Percentiles rank a stretch among this genome's conserved stretches.
These are phyloP conservation scores for Candida piceae DNA, from an alignment of 805 yeast genomes.

Conservation along the genomic window DNA sequence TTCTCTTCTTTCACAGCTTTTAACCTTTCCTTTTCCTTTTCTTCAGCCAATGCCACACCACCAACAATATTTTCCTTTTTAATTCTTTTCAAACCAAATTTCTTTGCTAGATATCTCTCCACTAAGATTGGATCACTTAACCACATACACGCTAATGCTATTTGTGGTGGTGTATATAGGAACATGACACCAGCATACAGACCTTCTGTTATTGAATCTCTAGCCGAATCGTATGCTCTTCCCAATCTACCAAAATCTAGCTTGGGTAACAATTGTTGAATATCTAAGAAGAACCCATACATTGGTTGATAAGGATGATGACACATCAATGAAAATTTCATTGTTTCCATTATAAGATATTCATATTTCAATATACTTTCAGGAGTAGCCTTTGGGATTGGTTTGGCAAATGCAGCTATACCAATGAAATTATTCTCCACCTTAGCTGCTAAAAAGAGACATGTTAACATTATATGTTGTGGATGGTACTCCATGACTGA, in stretches of 20 bases:
- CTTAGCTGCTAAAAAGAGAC: constrained; percentile 88
- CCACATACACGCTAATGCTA: constrained; percentile 82
- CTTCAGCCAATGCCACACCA: constrained; percentile 9
- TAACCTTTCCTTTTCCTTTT: constrained; percentile 5
- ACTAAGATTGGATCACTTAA: constrained; percentile 59
- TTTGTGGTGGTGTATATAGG: constrained; percentile 88
- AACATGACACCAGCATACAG: constrained; percentile 73
- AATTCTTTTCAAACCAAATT: constrained; percentile 38
- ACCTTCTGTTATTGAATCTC: constrained; percentile 59
- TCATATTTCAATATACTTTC: constrained; percentile 71
- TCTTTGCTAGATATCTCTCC: constrained; percentile 60
- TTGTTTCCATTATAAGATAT: constrained; percentile 65
- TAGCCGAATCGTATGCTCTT: constrained; percentile 63
- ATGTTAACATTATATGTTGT: constrained; percentile 69
- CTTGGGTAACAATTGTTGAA: constrained; percentile 55
- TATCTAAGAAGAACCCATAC: constrained; percentile 92
- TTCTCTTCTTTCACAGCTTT: not conserved
- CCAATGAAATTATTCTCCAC: constrained; percentile 88
- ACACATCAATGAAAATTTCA: constrained; percentile 73
- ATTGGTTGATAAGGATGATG: constrained; percentile 88
- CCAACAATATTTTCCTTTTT: constrained; percentile 12
- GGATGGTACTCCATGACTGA: constrained; percentile 89
- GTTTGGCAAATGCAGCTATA: constrained; percentile 69
- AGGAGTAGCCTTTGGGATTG: constrained; percentile 63
- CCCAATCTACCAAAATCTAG: constrained; percentile 58